Percentiles rank a stretch among this genome's conserved stretches.
These are phyloP conservation scores for Nymphaea colorata DNA, from an alignment of 164 flowering plant species.

Conservation along the genomic window DNA sequence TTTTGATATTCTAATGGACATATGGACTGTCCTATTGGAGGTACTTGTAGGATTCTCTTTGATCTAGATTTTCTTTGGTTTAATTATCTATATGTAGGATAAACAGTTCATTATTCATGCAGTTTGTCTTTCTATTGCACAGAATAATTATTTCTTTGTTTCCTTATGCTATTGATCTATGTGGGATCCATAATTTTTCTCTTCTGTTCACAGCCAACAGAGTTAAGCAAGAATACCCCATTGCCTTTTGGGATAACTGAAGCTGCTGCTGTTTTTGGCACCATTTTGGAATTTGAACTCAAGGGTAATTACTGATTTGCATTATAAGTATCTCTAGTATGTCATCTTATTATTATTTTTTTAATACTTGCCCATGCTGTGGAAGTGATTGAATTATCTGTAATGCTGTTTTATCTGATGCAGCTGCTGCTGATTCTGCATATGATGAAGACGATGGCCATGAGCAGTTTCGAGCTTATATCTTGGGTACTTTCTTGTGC, in stretches of 20 bases:
- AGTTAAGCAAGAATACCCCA: constrained; percentile 26
- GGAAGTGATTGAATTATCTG: background rate
- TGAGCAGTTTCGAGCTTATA: constrained; percentile 59
- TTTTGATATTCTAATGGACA: constrained; percentile 80
- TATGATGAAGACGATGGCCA: constrained; percentile 50
- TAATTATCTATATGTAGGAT: background rate
- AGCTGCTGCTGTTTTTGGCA: constrained; percentile 52
- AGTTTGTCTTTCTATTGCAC: no score
- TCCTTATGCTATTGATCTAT: background rate
- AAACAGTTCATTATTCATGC: no score
- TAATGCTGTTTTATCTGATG: constrained; percentile 11
- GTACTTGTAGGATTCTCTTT: constrained; percentile 17
- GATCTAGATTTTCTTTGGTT: background rate
- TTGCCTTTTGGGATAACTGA: constrained; percentile 64
- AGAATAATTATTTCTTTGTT: background rate
- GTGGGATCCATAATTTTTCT: background rate
- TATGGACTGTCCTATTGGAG: constrained; percentile 76
- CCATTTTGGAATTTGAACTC: constrained; percentile 74
- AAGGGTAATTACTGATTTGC: constrained; percentile 33
- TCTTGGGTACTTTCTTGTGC: constrained; percentile 43
- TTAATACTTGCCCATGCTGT: background rate
- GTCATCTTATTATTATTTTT: background rate
- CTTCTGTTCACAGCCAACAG: constrained; percentile 34
- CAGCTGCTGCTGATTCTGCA: constrained; percentile 73
- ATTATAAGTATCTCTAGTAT: background rate